Conservation (phyloP, 2,329 filamentous ascomycete genomes). For the Trichophyton simii region DNA sequence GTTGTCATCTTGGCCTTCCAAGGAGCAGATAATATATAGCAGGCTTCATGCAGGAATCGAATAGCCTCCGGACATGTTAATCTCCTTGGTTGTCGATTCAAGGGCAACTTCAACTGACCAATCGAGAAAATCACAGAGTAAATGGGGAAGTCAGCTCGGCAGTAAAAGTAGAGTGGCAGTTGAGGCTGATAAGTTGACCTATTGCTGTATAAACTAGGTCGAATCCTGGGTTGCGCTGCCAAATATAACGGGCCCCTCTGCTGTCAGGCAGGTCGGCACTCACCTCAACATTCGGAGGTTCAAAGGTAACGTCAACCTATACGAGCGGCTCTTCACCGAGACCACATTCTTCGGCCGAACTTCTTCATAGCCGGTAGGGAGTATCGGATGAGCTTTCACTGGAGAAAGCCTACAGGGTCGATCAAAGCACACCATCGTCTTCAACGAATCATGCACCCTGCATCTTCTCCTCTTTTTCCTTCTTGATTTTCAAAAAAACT, state of each 20-base stretch:
- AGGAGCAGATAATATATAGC: too few species aligned
- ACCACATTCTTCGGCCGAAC: too few species aligned
- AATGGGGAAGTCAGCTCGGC: not conserved
- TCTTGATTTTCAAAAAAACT: constrained; percentile 31
- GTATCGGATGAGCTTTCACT: too few species aligned
- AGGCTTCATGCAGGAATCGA: too few species aligned
- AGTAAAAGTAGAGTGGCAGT: not conserved
- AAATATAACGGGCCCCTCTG: not conserved
- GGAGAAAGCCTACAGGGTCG: too few species aligned
- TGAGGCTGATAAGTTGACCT: not conserved
- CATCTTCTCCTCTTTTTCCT: constrained; percentile 21
- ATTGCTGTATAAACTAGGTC: not conserved
- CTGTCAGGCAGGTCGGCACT: not conserved
- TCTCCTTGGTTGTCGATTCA: not conserved
- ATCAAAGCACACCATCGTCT: not conserved
- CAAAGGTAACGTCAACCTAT: too few species aligned
- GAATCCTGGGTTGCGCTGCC: not conserved
- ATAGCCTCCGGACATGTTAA: not conserved
- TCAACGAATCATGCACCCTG: not conserved
- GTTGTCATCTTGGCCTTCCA: too few species aligned
- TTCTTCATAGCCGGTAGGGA: too few species aligned
- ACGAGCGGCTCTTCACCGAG: too few species aligned
- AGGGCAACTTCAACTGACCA: not conserved
- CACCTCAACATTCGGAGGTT: too few species aligned
- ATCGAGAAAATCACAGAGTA: not conserved